Conservation (phyloP, 2,329 filamentous ascomycete genomes). For the Pseudogymnoascus sp. region DNA sequence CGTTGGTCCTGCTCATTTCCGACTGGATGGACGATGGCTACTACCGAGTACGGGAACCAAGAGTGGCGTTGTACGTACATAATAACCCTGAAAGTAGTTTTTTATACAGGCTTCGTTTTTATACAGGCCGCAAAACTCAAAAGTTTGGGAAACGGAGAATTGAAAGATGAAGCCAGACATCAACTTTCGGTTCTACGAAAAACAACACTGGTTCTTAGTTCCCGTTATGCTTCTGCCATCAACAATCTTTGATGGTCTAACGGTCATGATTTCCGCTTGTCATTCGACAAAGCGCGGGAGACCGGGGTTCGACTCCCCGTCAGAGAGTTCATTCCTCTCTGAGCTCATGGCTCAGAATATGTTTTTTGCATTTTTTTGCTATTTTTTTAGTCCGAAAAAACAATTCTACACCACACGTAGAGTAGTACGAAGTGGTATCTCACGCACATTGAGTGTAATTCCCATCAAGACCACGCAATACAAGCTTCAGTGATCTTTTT, state of each 20-base stretch:
- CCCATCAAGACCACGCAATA: not conserved
- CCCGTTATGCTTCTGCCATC: not conserved
- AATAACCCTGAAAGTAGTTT: not conserved
- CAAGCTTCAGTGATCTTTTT: not conserved
- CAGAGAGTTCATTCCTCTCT: conserved; percentile 8
- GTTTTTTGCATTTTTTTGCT: not conserved
- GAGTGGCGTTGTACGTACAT: not conserved
- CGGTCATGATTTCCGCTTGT: conserved; percentile 34
- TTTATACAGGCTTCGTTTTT: not conserved
- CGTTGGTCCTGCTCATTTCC: not conserved
- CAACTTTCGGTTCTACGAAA: not conserved
- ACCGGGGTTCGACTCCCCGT: conserved; percentile 13
- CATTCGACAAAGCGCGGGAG: conserved; percentile 18
- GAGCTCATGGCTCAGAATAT: conserved; percentile 7
- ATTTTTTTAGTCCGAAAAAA: not conserved
- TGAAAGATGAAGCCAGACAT: not conserved
- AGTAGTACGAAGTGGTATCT: not conserved
- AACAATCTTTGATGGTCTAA: conserved; percentile 30
- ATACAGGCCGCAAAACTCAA: not conserved
- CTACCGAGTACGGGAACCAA: not conserved
- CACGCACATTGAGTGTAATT: not conserved
- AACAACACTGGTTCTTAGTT: not conserved
- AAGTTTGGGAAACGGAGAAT: not conserved
- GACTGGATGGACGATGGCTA: not conserved
- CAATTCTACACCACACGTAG: not conserved